Evolutionary conservation across 495 filamentous ascomycete species (phyloP).

Genomic region (Podospora comata): DNA sequence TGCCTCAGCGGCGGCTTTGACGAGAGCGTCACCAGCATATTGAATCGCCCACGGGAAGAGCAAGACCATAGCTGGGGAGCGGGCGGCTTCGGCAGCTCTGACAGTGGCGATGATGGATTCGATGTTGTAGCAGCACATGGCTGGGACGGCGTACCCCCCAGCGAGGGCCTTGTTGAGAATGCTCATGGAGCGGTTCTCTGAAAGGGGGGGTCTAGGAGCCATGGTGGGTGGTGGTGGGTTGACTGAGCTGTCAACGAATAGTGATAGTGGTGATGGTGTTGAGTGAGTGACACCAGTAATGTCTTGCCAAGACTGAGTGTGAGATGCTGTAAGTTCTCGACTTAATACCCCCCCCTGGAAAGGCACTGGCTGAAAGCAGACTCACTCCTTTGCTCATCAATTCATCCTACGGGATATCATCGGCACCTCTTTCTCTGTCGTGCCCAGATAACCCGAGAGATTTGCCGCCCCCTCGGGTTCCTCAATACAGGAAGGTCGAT

Average conservation of each 20-base stretch:
- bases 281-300: not conserved
- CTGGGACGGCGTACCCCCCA: slow-evolving; percentile 67
- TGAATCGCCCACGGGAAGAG: slow-evolving; percentile 85
- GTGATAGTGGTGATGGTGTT: slow-evolving; percentile 8
- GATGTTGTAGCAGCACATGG: slow-evolving; percentile 84
- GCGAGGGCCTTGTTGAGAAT: slow-evolving; percentile 66
- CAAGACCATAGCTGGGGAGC: slow-evolving; percentile 74
- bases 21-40: slow-evolving; percentile 58
- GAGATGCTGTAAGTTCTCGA: slow-evolving; percentile 3
- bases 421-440: slow-evolving; percentile 15
- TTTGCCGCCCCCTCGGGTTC: slow-evolving; percentile 27
- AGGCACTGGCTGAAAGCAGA: not conserved
- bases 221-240: slow-evolving; percentile 35
- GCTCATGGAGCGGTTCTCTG: slow-evolving; percentile 61
- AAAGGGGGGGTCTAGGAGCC: slow-evolving; percentile 44
- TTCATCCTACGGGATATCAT: not conserved
- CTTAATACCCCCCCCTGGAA: slow-evolving; percentile 1
- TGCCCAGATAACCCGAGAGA: slow-evolving; percentile 9
- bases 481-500: slow-evolving; percentile 23
- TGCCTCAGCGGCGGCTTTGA: slow-evolving; percentile 42
- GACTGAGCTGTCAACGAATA: not conserved
- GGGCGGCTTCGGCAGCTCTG: slow-evolving; percentile 69
- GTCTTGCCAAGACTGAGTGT: not conserved
- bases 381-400: not conserved
- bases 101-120: slow-evolving; percentile 79